Evolutionary conservation across 306 rosid genomes (phyloP).

Genomic region (Begonia masoniana): DNA sequence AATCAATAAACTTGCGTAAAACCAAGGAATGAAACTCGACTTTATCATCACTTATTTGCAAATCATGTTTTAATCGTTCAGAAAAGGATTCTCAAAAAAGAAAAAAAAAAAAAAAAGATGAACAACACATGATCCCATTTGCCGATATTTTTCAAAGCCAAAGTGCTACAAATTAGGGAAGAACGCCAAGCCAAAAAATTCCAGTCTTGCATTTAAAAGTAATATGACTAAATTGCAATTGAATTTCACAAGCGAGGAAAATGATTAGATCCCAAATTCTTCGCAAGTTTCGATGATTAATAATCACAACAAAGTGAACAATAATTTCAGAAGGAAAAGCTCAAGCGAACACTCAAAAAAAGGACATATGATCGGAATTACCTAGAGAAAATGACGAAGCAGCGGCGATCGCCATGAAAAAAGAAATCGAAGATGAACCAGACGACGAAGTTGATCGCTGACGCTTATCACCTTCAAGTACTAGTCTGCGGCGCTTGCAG

Average conservation of each 20-base stretch:
- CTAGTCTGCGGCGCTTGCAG: too few relatives aligned
- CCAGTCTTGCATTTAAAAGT: background rate
- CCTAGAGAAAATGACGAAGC: conserved; percentile 32
- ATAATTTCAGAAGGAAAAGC: background rate
- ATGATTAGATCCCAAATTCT: too few relatives aligned
- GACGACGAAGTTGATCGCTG: background rate
- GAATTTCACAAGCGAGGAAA: too few relatives aligned
- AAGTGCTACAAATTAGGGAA: background rate
- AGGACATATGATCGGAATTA: conserved; percentile 7
- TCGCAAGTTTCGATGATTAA: background rate
- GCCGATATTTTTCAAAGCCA: too few relatives aligned
- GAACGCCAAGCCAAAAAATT: background rate
- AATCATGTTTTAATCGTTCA: too few relatives aligned
- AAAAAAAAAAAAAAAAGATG: too few relatives aligned
- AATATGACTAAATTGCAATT: background rate
- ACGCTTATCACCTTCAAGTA: background rate
- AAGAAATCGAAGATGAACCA: background rate
- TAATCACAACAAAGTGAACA: background rate
- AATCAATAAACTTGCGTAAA: too few relatives aligned
- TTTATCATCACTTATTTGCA: too few relatives aligned
- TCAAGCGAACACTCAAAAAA: background rate
- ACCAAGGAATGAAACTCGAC: too few relatives aligned
- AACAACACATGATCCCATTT: too few relatives aligned
- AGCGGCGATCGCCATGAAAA: conserved; percentile 23
- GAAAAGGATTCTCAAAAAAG: too few relatives aligned